These are phyloP conservation scores for Xylaria arbuscula DNA, from an alignment of 2,329 filamentous ascomycete genomes.

Conservation along the genomic window DNA sequence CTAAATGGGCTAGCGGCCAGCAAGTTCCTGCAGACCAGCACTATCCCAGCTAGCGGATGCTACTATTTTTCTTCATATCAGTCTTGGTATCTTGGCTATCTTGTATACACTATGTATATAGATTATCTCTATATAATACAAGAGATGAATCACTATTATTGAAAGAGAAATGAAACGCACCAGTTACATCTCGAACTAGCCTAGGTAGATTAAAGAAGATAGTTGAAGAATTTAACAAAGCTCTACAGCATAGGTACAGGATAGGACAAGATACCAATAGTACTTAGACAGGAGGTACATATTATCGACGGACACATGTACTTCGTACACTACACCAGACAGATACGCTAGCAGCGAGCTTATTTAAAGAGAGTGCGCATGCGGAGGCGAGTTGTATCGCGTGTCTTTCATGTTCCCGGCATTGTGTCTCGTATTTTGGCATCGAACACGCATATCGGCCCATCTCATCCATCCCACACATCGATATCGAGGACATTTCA, in stretches of 20 bases:
- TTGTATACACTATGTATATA: too few relatives aligned
- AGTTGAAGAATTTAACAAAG: too few relatives aligned
- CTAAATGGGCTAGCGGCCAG: not conserved
- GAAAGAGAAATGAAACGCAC: not conserved
- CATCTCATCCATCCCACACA: not conserved
- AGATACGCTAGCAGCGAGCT: not conserved
- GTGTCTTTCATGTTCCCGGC: not conserved
- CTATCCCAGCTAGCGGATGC: not conserved
- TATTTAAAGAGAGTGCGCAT: not conserved
- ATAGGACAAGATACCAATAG: too few relatives aligned
- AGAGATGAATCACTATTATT: not conserved
- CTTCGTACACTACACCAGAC: not conserved
- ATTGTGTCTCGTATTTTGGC: conserved; percentile 17
- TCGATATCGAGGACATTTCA: not conserved
- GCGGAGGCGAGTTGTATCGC: not conserved
- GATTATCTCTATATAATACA: not conserved
- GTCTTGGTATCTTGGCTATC: too few relatives aligned
- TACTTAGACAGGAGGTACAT: too few relatives aligned
- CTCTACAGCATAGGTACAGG: too few relatives aligned
- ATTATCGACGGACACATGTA: not conserved
- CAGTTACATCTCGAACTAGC: too few relatives aligned
- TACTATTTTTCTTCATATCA: too few relatives aligned
- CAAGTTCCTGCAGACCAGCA: not conserved
- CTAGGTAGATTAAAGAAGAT: too few relatives aligned
- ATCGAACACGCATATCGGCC: not conserved